Evolutionary conservation across 2,329 filamentous ascomycete species (phyloP), one percentile per base, ranked within the genome.

Genomic region (Clarireedia homoeocarpa): DNA sequence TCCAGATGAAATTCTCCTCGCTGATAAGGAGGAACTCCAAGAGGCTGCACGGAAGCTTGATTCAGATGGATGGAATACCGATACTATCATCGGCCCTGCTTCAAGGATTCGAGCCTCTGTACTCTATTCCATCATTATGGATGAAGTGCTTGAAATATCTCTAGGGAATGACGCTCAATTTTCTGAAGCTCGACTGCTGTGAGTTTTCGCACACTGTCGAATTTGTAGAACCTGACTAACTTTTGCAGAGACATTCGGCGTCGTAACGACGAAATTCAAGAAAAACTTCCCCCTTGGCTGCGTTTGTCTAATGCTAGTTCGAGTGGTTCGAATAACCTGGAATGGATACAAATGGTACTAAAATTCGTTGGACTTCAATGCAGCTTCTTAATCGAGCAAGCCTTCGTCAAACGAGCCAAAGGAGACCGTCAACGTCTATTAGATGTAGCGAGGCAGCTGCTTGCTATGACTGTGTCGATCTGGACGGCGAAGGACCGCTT

Each of bases 111-210:
- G 80, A 27, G 74, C 77, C 0, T 74, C 75, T 48, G 71, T 72
- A 1, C 70, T 74, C 12, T 72, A 83, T 46, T 74, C 76, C 2
- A 63, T 71, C 0, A 72, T 84, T 7, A 72, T 78, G 2, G 81
- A 85, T 58, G 81, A 85, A 49, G 75, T 85, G 5, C 71, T 85
- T 4, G 78, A 83, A 58, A 72, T 84, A 24, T 80, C 80, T 30
- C 61, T 68, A 2, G 66, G 65, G 4, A 61, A 64, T 47, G 26
- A 20, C 15, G 27, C 38, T 6, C 49, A 51, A 40, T 42, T 51
- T 6, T 44, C 49, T 9, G 38, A 51, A 9, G 38, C 23, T 27
- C 49, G 49, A 26, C 17, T 51, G 17, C 6, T 42, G 49, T 44
- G 42, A 42, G 49, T 3, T 34, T 12, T 12, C 10, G 10, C 10